phyloP scores from a whole-genome alignment of 306 rosid species.

The Prunus campanulata region DNA sequence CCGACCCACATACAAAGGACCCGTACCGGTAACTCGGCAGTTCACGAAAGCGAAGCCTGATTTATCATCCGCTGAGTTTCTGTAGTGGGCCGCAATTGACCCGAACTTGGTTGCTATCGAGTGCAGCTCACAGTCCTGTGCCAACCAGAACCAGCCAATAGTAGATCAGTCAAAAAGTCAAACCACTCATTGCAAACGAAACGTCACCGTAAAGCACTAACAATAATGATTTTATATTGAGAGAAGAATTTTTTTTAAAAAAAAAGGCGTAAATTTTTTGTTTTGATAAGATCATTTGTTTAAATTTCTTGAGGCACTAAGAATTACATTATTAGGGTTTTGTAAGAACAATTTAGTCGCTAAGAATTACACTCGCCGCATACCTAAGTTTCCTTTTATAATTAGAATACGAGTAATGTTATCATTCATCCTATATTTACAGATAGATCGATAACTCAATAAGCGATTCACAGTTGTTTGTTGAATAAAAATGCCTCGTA shows the following conservation, averaged over 20 bases:
- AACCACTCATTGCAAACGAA: neutral
- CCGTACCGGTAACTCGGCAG: slow-evolving; percentile 71
- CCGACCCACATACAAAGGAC: slow-evolving; percentile 76
- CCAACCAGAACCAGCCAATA: neutral
- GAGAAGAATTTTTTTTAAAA: neutral
- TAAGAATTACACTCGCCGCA: too few relatives aligned
- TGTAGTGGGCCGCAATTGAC: slow-evolving; percentile 81
- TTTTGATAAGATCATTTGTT: neutral
- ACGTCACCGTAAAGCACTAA: neutral
- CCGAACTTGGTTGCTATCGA: slow-evolving; percentile 76
- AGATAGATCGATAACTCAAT: too few relatives aligned
- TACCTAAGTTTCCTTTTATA: too few relatives aligned
- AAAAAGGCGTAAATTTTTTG: neutral
- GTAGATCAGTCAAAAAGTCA: neutral
- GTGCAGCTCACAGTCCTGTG: slow-evolving; percentile 74
- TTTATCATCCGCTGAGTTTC: slow-evolving; percentile 46
- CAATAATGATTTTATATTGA: neutral
- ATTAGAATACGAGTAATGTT: too few relatives aligned
- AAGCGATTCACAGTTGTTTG: too few relatives aligned
- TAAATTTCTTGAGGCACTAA: neutral
- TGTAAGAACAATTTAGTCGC: too few relatives aligned
- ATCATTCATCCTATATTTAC: too few relatives aligned
- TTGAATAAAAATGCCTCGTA: too few relatives aligned
- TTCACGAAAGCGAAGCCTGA: slow-evolving; percentile 77
- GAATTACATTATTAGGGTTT: neutral